A percentile compares a stretch with the other conserved stretches of the same genome.
Evolutionary conservation across 176 grass and related monocot species (phyloP).

Genomic region (Miscanthus lutarioriparius): DNA sequence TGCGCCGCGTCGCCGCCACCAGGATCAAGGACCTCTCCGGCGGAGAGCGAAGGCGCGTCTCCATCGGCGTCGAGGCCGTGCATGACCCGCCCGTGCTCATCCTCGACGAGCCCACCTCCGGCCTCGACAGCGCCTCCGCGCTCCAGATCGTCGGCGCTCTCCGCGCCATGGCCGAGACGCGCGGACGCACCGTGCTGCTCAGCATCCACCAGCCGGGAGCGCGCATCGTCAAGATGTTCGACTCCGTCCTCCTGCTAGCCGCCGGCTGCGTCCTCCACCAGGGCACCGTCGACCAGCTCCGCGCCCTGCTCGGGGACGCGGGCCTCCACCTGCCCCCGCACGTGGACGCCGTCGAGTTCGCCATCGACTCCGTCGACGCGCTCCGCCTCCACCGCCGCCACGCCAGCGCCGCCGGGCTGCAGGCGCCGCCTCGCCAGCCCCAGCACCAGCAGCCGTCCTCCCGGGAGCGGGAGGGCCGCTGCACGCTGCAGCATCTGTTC

Average conservation of each 20-base stretch:
- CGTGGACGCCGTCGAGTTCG: slow-evolving; percentile 63
- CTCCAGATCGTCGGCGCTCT: slow-evolving; percentile 43
- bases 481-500: slow-evolving; percentile 37
- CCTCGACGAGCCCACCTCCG: slow-evolving; percentile 78
- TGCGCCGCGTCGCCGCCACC: slow-evolving; percentile 13
- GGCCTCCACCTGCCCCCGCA: slow-evolving; percentile 50
- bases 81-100: slow-evolving; percentile 54
- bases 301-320: slow-evolving; percentile 35
- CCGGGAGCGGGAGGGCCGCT: background rate
- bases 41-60: slow-evolving; percentile 16
- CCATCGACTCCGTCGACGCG: slow-evolving; percentile 48
- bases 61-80: slow-evolving; percentile 36
- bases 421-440: too few relatives aligned
- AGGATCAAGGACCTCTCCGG: slow-evolving; percentile 32
- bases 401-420: too few relatives aligned
- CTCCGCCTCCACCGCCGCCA: background rate
- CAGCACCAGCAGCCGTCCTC: too few relatives aligned
- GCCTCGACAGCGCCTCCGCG: slow-evolving; percentile 71
- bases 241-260: slow-evolving; percentile 24
- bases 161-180: slow-evolving; percentile 18
- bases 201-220: slow-evolving; percentile 37
- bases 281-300: slow-evolving; percentile 51
- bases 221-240: slow-evolving; percentile 35
- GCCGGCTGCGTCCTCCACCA: slow-evolving; percentile 56
- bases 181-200: slow-evolving; percentile 24